Base-by-base conservation (phyloP, 768 basidiomycete species). In the Tricholoma sp. region DNA sequence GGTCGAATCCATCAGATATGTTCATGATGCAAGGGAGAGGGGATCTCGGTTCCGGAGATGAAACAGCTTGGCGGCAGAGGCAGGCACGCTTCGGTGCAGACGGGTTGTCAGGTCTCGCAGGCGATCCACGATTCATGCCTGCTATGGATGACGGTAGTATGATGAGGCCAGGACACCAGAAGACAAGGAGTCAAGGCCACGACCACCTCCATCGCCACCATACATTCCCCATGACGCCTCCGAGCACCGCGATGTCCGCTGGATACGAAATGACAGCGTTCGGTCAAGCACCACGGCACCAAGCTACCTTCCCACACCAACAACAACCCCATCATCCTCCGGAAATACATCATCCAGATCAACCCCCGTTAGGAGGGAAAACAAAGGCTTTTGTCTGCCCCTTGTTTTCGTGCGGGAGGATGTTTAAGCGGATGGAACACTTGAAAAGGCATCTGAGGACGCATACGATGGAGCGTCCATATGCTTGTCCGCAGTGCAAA, bases 391-490 rank as follows among this genome's bases (percentile, higher is more conserved):
- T 85, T 65, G 80, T 86, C 50, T 96, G 94, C 70, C 91, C 91
- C 17, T 78, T 93, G 1, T 86, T 82, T 68, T 89, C 89, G 12
- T 97, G 94, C 65, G 84, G 89, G 3, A 77, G 89, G 59, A 73
- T 88, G 61, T 96, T 95, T 82, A 94, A 93, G 78, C 84, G 94
- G 10, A 86, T 89, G 81, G 94, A 96, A 66, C 93, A 96, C 66
- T 80, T 95, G 61, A 90, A 91, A 72, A 74, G 93, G 44, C 94
- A 96, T 69, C 72, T 94, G 31, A 80, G 91, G 57, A 93, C 92
- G 8, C 94, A 96, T 67, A 94, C 92, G 28, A 82, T 91, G 82
- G 93, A 95, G 70, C 76, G 87, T 37, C 93, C 94, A 0, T 95
- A 84, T 70, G 76, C 77, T 53, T 94, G 94, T 66, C 73, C 79